phyloP scores from a whole-genome alignment of 2,329 filamentous ascomycete species.

The Trichoderma pleuroti region DNA sequence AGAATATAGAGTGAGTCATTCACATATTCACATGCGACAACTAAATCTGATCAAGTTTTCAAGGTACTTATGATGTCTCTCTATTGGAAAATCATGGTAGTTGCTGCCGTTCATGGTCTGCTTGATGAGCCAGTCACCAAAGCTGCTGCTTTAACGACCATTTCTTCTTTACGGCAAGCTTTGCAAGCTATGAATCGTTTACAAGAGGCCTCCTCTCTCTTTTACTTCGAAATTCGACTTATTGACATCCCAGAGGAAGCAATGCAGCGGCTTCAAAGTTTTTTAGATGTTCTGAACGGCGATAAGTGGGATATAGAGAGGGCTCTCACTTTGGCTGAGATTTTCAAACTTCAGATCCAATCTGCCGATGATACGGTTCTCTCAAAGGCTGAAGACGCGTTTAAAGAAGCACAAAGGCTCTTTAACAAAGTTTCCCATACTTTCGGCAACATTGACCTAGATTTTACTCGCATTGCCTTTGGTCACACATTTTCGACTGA shows the following conservation, averaged over 20 bases:
- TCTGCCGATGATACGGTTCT: background rate
- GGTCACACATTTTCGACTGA: background rate
- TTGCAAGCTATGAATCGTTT: background rate
- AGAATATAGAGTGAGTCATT: background rate
- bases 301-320: background rate
- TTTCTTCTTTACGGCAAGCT: background rate
- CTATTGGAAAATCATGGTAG: background rate
- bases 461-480: background rate
- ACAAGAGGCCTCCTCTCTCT: background rate
- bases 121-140: background rate
- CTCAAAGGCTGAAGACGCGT: background rate
- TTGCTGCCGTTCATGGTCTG: background rate
- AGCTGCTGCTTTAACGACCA: background rate
- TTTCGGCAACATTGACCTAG: background rate
- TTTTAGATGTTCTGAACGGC: background rate
- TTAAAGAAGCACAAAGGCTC: background rate
- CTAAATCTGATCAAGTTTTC: background rate
- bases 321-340: background rate
- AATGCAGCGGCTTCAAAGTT: background rate
- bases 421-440: background rate
- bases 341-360: background rate
- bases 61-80: background rate
- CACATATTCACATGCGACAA: background rate
- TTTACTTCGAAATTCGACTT: background rate
- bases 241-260: background rate